Evolutionary conservation across 129 eudicot genomes (phyloP).

Genomic region (Chrysanthemum makinoi): DNA sequence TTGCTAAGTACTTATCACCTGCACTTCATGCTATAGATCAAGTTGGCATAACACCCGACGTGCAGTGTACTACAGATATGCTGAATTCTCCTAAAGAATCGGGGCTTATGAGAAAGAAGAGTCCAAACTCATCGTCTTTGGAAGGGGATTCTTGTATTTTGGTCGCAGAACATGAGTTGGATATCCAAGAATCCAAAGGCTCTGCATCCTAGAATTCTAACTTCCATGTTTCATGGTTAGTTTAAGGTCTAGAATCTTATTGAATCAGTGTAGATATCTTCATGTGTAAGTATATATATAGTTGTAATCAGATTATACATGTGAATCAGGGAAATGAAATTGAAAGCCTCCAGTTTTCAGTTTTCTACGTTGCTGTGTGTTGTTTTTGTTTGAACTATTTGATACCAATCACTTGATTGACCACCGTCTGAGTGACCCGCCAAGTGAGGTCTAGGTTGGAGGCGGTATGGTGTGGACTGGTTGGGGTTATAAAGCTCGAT

Average conservation of each 20-base stretch:
- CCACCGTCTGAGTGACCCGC: too few species aligned
- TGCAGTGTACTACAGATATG: conserved; percentile 79
- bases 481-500: too few species aligned
- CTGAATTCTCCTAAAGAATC: conserved; percentile 51
- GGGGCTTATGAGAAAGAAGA: conserved; percentile 40
- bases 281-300: conserved; percentile 4
- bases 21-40: conserved; percentile 87
- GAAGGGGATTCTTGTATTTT: conserved; percentile 92
- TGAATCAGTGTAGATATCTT: conserved; percentile 12
- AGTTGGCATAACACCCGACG: conserved; percentile 90
- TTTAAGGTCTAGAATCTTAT: conserved; percentile 10
- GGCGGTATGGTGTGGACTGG: too few species aligned
- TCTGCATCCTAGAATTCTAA: conserved; percentile 63
- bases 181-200: conserved; percentile 70
- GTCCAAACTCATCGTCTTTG: conserved; percentile 39
- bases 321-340: conserved; percentile 2
- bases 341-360: conserved; percentile 13
- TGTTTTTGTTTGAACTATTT: neutral
- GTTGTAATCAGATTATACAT: conserved; percentile 24
- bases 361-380: conserved; percentile 5
- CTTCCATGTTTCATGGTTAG: conserved; percentile 15
- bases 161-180: conserved; percentile 94
- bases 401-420: too few species aligned
- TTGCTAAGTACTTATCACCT: conserved; percentile 91
- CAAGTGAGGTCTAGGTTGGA: too few species aligned